Evolutionary conservation across 139 green algal species (phyloP), one percentile per base, ranked within the genome.

Genomic region (Picochlorum sp.): DNA sequence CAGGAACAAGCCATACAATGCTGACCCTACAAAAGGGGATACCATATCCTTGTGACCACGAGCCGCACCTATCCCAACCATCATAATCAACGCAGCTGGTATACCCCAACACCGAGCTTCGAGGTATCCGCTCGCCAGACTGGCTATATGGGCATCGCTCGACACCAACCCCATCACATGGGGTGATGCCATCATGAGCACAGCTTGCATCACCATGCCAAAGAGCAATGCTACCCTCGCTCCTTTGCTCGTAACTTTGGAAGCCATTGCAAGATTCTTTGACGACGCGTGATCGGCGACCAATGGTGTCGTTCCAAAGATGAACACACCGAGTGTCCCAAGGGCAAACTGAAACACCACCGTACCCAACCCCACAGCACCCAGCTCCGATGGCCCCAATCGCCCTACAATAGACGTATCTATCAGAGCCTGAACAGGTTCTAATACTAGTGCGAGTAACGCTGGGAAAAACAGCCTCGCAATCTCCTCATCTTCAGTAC

Each of bases 271-370:
- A 3, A 26, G 2, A n/a, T 54, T 16, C 54, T 55, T 45, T 23
- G 54, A 30, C n/a, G 58, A 54, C 23, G 6, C 13, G 13, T 52
- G 64, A 8, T 15, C 51, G 5, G 72, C 72, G 1, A 78, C 66
- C 0, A 50, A 41, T 5, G 72, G 72, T 21, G 72, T 78, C 0
- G 72, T 78, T 45, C 60, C 72, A 38, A 78, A 71, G 44, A 78
- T 56, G 5, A 78, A 58, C 21, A 21, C 18, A 5, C 38, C 49
- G 6, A 72, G 68, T 49, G 67, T 73, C 18, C 70, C 70, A 3
- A 77, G 65, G 0, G 64, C 38, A 51, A 78, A 74, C 26, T 78
- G 66, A 57, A 74, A 78, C 6, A 74, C 38, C 9, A 78, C 64
- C 0, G 70, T 77, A 49, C 70, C 70, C 13, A 77, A 34, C 6